A percentile compares a stretch with the other conserved stretches of the same genome.
Conservation (phyloP, 2,329 filamentous ascomycete species). For the Aspergillus fumigatus region DNA sequence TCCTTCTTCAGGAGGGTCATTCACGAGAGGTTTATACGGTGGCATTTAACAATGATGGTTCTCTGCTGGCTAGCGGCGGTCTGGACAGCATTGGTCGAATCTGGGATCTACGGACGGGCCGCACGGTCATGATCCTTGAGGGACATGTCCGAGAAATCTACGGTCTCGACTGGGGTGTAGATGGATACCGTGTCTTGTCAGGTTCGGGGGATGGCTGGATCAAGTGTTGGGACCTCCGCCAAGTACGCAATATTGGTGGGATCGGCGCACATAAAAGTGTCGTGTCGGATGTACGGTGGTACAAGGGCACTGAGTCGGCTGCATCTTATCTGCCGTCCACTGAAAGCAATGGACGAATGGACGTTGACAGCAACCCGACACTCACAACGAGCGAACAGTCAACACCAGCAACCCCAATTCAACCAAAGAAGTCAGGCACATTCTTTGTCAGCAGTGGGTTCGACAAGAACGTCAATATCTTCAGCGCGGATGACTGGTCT, state of each 20-base stretch:
- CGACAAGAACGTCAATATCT: slow-evolving; percentile 92
- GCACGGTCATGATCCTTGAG: slow-evolving; percentile 93
- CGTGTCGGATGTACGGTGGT: slow-evolving; percentile 91
- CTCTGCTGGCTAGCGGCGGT: slow-evolving; percentile 84
- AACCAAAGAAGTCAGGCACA: slow-evolving; percentile 81
- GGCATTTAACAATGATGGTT: slow-evolving; percentile 86
- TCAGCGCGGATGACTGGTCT: slow-evolving; percentile 94
- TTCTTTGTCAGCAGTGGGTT: slow-evolving; percentile 91
- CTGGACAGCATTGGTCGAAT: slow-evolving; percentile 91
- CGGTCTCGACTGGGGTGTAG: slow-evolving; percentile 84
- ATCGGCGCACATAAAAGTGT: slow-evolving; percentile 89
- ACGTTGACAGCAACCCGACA: slow-evolving; percentile 24
- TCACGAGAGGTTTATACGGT: slow-evolving; percentile 89
- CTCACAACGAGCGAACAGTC: slow-evolving; percentile 12
- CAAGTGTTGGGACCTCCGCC: slow-evolving; percentile 95
- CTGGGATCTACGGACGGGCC: slow-evolving; percentile 88
- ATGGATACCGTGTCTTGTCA: slow-evolving; percentile 88
- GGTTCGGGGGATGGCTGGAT: slow-evolving; percentile 92
- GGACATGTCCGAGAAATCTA: slow-evolving; percentile 92
- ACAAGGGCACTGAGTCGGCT: slow-evolving; percentile 77
- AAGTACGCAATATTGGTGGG: slow-evolving; percentile 75
- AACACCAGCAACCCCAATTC: slow-evolving; percentile 33
- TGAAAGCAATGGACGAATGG: slow-evolving; percentile 55
- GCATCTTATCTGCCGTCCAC: slow-evolving; percentile 57
- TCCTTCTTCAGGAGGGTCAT: slow-evolving; percentile 89